Evolutionary conservation across 2,329 filamentous ascomycete genomes (phyloP), one percentile per base, ranked within the genome.

Genomic region (Alternaria brassicae): DNA sequence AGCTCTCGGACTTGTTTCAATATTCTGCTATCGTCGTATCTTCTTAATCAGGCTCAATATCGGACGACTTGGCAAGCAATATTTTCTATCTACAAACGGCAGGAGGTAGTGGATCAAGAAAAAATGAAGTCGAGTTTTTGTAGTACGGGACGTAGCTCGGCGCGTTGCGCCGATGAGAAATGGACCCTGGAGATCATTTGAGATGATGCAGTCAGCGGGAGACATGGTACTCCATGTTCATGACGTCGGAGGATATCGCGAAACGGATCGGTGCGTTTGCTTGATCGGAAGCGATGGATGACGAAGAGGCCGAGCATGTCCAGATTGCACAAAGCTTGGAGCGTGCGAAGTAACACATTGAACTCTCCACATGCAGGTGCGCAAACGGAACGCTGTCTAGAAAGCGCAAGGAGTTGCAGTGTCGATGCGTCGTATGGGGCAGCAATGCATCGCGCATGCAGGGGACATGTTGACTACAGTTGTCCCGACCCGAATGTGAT

Each of bases 161-260:
- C 51, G 23, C 32, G 45, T 49, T 55, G 44, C 25, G 51, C 52
- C 56, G 52, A 54, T 30, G 27, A 45, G 48, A 51, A 28, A 56
- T 50, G 44, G 57, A 56, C 57, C 57, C 57, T 60, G 57, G 57
- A 64, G 63, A 66, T 66, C 63, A 66, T 60, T 44, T 15, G 19
- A 56, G 58, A 54, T 51, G 36, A 53, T 58, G 56, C 56, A 59
- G 53, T 50, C 23, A 21, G 41, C 50, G 49, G 53, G 45, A 61
- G 53, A 58, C 58, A 58, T 58, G 56, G 58, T 51, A 53, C 28
- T 57, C 60, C 60, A 65, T 55, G 62, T 34, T 53, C 13, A 60
- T 66, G 63, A 65, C 63, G 63, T 62, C 44, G 59, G 48, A 54
- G 44, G 41, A 40, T 42, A 51, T 59, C 30, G 36, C 40, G 21